Base-by-base conservation (phyloP, 1,139 yeast species). In the Suhomyces panamericanus region DNA sequence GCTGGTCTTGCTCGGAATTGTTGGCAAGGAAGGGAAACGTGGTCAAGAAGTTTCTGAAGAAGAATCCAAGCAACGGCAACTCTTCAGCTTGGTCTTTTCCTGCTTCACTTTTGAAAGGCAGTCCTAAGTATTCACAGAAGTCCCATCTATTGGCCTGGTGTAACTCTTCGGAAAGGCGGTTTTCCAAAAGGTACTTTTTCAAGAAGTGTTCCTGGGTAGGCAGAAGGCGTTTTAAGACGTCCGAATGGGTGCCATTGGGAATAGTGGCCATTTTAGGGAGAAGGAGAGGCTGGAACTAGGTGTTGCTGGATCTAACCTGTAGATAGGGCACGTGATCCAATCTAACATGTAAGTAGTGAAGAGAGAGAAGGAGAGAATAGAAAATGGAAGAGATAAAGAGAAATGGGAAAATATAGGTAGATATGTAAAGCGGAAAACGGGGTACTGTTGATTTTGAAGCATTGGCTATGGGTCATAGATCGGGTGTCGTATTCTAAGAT, bases 151-250 rank as follows among this genome's bases (percentile, higher is more conserved):
- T 76, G 41, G 90, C 67, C 29, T 64, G 62, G 32, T 69, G 77
- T 36, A 89, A 70, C 62, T 91, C 98, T 7, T 74, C 62, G 22
- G 75, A 73, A 32, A 90, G 65, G 56, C 87, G 78, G 13, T 77
- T 69, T 51, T 81, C 78, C 29, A 91, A 67, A 31, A 91, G 71
- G 63, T 86, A 90, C 56, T 95, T 81, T 65, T 91, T 91, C 46
- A 91, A 73, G 61, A 87, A 87, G 57, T 91, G 97, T 63, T 88
- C 95, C 59, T 87, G 85, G 0, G 77, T 70, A 3, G 85, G 77
- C n/a, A 27, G 15, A 14, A 34, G 26, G 12, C 11, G 12, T 27
- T 10, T 8, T 14, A 34, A 6, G 36, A 34, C 10, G 13, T 34
- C 29, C 3, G n/a, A 13, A 7, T 34, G 16, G n/a, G 36, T 16